Evolutionary conservation across 78 protist species (phyloP), one percentile per base, ranked within the genome.

Genomic region (Chrysochromulina tobinii): DNA sequence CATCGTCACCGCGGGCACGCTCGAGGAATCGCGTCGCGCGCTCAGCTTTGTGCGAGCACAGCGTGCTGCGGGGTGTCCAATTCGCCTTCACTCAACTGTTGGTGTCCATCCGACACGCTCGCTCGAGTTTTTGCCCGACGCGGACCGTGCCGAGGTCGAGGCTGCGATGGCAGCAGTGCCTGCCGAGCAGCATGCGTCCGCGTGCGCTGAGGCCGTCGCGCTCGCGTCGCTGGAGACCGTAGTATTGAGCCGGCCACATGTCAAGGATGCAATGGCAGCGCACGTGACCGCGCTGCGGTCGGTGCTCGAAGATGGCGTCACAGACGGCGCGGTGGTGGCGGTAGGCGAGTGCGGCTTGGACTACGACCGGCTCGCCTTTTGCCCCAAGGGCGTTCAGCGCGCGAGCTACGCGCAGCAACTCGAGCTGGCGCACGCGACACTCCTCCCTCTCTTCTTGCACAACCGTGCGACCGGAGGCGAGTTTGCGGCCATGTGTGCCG

Each of bases 101-200:
- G 94, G 94, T 23, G 83, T 90, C 53, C 94, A 93, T 79, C 94
- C 94, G 17, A 93, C 94, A 1, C 66, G 94, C 14, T 50, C 72
- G n/a, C 7, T 4, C 27, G 91, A 88, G 48, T 79, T 88, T 4
- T 23, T 14, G 59, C 61, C 75, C 61, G 66, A 64, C 18, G 64
- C 67, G 51, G 77, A 21, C 1, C 77, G 77, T 2, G 27, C 77
- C 15, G 77, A 68, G 23, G 72, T 66, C 27, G 72, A 66, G 18
- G 55, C 3, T 50, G n/a, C 38, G n/a, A 55, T 21, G 48, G 53
- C 23, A 38, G 38, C 38, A 38, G 38, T 3, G 58, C 6, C 11
- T 14, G 2, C 51, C 55, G 27, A 25, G 27, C 20, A 25, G 27
- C 55, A 79, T 1, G 27, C 6, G 86, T 1, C 86, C 8, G 21